Percentiles rank a stretch among this genome's conserved stretches.
Evolutionary conservation across 2,329 filamentous ascomycete genomes (phyloP).

Genomic region (Akanthomyces muscarius): DNA sequence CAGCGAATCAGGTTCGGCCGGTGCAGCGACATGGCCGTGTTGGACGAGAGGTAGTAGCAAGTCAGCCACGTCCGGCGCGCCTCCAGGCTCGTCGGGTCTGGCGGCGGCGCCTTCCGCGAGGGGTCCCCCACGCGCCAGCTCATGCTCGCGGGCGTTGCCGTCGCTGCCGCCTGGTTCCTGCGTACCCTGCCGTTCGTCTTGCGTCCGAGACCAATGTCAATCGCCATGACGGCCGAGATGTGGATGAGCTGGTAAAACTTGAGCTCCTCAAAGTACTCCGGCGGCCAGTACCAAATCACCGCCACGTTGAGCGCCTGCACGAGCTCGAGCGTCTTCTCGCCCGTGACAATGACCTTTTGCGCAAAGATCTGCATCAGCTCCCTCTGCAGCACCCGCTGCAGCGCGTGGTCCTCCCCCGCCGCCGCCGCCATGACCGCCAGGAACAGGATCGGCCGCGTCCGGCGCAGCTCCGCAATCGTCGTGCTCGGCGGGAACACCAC

Average conservation of each 20-base stretch:
- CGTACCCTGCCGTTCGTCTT: constrained; percentile 21
- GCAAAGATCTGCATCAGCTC: constrained; percentile 71
- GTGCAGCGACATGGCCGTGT: constrained; percentile 58
- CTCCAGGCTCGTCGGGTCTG: constrained; percentile 53
- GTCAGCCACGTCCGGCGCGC: constrained; percentile 55
- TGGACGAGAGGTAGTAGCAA: constrained; percentile 56
- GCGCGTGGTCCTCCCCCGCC: constrained; percentile 50
- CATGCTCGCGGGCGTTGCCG: not conserved
- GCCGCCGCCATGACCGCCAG: constrained; percentile 66
- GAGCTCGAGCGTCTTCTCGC: constrained; percentile 78
- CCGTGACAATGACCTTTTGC: constrained; percentile 68
- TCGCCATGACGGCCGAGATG: constrained; percentile 73
- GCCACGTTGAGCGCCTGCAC: constrained; percentile 73
- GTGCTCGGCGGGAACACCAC: constrained; percentile 55
- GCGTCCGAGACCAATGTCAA: constrained; percentile 73
- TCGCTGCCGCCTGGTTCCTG: not conserved
- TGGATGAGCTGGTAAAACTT: constrained; percentile 89
- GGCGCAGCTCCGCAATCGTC: constrained; percentile 53
- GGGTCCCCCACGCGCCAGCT: constrained; percentile 38
- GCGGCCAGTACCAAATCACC: constrained; percentile 82
- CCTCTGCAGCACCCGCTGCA: constrained; percentile 60
- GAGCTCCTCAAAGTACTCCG: constrained; percentile 77
- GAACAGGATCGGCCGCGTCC: constrained; percentile 62
- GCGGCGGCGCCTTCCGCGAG: constrained; percentile 36
- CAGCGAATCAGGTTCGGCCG: constrained; percentile 58